Conservation (phyloP, 352 stramenopile species). For the Phytophthora fragariaefolia region DNA sequence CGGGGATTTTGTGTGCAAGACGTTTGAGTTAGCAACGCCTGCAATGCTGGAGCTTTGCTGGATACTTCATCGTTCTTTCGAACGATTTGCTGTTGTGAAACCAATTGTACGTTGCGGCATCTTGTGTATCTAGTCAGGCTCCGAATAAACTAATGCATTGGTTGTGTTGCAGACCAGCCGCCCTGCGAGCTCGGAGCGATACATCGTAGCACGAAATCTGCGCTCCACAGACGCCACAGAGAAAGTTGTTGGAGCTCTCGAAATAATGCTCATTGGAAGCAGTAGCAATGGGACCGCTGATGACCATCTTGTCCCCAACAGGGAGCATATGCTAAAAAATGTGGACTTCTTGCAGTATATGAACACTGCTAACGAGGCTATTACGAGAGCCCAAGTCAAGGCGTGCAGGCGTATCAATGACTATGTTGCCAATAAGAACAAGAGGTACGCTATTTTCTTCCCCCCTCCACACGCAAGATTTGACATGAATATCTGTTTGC, state of each 20-base stretch:
- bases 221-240: slow-evolving; percentile 20
- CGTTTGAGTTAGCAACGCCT: slow-evolving; percentile 72
- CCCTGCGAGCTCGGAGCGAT: slow-evolving; percentile 82
- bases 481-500: background rate
- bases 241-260: slow-evolving; percentile 35
- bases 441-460: slow-evolving; percentile 28
- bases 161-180: slow-evolving; percentile 64
- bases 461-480: too few species aligned
- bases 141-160: background rate
- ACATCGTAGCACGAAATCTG: slow-evolving; percentile 56
- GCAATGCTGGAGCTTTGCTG: slow-evolving; percentile 71
- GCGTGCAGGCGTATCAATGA: slow-evolving; percentile 52
- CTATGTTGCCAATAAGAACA: slow-evolving; percentile 37
- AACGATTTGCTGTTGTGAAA: slow-evolving; percentile 71
- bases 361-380: slow-evolving; percentile 36
- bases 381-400: slow-evolving; percentile 43
- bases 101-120: slow-evolving; percentile 38
- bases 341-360: slow-evolving; percentile 57
- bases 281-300: background rate
- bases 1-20: slow-evolving; percentile 83
- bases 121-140: background rate
- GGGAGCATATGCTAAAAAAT: slow-evolving; percentile 29
- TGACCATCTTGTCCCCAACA: slow-evolving; percentile 29
- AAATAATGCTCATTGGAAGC: slow-evolving; percentile 32
- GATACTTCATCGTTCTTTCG: slow-evolving; percentile 70